Evolutionary conservation across 108 stramenopile species (phyloP), one percentile per base, ranked within the genome.

Genomic region (Conticribra guillardii): DNA sequence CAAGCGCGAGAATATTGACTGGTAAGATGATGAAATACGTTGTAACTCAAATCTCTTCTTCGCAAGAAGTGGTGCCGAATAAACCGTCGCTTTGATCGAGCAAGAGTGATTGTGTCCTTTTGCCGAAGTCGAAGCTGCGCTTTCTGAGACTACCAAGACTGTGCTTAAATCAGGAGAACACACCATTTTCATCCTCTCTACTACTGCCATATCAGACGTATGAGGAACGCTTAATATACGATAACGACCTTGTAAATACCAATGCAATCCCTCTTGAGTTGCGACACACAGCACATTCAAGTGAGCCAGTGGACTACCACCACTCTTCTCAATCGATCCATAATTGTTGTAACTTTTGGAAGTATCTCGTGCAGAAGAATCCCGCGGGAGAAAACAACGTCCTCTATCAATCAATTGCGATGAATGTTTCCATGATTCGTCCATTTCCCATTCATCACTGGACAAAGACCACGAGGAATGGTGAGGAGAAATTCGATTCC

Each of bases 211-310:
- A 46, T 52, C 4, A 57, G 33, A 64, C 3, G 49, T 57, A 23
- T 69, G 77, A 11, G 74, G 50, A 22, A 68, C 51, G 28, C 59
- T 64, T 22, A 66, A 19, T 18, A 85, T 78, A n/a, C 71, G 86
- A 80, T 92, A 92, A 33, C 86, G 75, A 24, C 94, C 91, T 69
- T 90, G 88, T 44, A 92, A 61, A 71, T 83, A 95, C 55, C 83
- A 67, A 41, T 80, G 69, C 47, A 88, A 49, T n/a, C 66, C 78
- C 27, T 73, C 46, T 11, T 44, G 51, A 4, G 87, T 87, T 45
- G 83, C 73, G 9, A 87, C 84, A 57, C 76, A 87, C 14, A 95
- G 56, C 1, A 91, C 67, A 66, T 87, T 89, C 48, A 93, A 77
- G 2, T 84, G 83, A 8, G 82, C 80, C 55, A 59, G 74, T 48